These are phyloP conservation scores for Xerocomellus dryophilus DNA, from an alignment of 768 basidiomycete genomes.

Conservation along the genomic window DNA sequence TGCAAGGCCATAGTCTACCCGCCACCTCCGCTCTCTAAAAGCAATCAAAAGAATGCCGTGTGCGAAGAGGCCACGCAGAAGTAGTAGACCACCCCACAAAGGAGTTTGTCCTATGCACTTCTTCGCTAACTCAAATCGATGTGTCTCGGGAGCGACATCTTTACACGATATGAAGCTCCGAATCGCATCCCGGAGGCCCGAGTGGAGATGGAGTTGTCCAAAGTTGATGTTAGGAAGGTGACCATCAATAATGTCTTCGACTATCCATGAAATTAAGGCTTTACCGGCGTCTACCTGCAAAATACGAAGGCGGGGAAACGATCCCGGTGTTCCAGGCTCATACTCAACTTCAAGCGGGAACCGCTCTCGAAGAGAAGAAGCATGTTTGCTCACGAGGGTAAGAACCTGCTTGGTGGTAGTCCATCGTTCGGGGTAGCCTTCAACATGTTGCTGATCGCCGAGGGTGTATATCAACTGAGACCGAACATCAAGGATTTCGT, in stretches of 20 bases:
- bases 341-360: slow-evolving; percentile 15
- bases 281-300: slow-evolving; percentile 12
- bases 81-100: slow-evolving; percentile 22
- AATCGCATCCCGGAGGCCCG: slow-evolving; percentile 4
- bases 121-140: not conserved
- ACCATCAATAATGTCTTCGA: slow-evolving; percentile 12
- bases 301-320: slow-evolving; percentile 25
- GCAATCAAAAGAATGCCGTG: slow-evolving; percentile 29
- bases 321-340: slow-evolving; percentile 1
- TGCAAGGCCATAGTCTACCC: slow-evolving; percentile 33
- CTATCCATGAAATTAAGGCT: slow-evolving; percentile 6
- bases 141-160: not conserved
- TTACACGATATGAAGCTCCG: slow-evolving; percentile 21
- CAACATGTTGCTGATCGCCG: slow-evolving; percentile 23
- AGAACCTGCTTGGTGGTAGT: slow-evolving; percentile 29
- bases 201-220: not conserved
- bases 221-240: slow-evolving; percentile 17
- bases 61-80: slow-evolving; percentile 34
- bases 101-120: not conserved
- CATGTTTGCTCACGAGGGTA: slow-evolving; percentile 19
- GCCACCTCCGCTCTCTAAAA: slow-evolving; percentile 34
- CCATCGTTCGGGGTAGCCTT: slow-evolving; percentile 36
- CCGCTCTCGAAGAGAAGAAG: not conserved
- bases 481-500: slow-evolving; percentile 31
- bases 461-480: slow-evolving; percentile 37